A percentile compares a stretch with the other conserved stretches of the same genome.
These are phyloP conservation scores for Filobasidium uniguttulatum DNA, from an alignment of 1,284 basidiomycete genomes.

Conservation along the genomic window DNA sequence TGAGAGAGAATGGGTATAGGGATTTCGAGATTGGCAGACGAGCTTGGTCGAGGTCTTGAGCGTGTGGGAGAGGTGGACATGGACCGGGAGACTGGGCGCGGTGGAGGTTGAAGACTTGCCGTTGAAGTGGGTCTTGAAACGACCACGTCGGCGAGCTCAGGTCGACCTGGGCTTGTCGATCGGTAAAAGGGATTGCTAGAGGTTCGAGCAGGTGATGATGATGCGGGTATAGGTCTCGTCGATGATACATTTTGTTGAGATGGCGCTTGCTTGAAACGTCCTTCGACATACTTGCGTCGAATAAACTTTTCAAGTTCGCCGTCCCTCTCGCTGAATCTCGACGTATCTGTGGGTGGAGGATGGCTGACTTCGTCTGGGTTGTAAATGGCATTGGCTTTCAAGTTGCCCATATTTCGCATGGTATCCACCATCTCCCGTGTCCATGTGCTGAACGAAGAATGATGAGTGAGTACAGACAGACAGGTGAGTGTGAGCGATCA, in stretches of 20 bases:
- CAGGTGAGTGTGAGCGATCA: background rate
- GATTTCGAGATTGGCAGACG: background rate
- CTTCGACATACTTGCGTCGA: constrained; percentile 32
- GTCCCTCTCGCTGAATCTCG: constrained; percentile 27
- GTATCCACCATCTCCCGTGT: constrained; percentile 29
- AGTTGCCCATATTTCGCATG: constrained; percentile 31
- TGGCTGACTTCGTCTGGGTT: constrained; percentile 31
- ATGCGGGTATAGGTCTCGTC: background rate
- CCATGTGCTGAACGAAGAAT: constrained; percentile 28
- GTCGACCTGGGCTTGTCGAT: background rate
- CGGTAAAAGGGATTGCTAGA: background rate
- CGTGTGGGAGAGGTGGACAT: background rate
- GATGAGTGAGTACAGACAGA: no score
- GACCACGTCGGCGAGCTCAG: background rate
- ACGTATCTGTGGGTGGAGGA: constrained; percentile 26
- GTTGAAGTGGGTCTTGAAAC: background rate
- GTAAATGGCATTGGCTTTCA: constrained; percentile 26
- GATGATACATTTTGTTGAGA: background rate
- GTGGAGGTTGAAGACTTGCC: background rate
- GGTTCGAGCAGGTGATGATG: no score
- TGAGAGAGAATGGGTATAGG: background rate
- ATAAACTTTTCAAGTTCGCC: constrained; percentile 34
- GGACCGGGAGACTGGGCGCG: background rate
- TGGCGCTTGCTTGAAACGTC: constrained; percentile 31
- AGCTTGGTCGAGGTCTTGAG: background rate